Percentiles rank a stretch among this genome's conserved stretches.
Evolutionary conservation across 202 grass and related monocot species (phyloP).

Genomic region (Elaeis oleifera): DNA sequence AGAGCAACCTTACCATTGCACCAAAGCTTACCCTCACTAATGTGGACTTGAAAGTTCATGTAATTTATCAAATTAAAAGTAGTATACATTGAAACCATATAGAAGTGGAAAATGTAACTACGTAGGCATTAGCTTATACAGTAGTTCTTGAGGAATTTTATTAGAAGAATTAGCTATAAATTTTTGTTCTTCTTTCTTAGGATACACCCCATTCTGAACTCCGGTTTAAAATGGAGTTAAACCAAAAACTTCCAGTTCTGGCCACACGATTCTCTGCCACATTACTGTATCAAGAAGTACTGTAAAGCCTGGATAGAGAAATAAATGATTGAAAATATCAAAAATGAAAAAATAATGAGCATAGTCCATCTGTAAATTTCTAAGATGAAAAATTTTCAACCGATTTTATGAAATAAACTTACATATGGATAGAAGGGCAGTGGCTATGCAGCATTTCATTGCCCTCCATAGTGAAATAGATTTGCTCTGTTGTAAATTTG

Average conservation of each 20-base stretch:
- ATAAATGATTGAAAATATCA: constrained; percentile 9
- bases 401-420: constrained; percentile 20
- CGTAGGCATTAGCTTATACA: too few species aligned
- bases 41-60: too few species aligned
- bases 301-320: constrained; percentile 46
- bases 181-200: constrained; percentile 19
- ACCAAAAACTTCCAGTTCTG: constrained; percentile 98
- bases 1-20: too few species aligned
- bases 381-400: too few species aligned
- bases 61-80: too few species aligned
- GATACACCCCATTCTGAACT: constrained; percentile 99
- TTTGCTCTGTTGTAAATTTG: constrained; percentile 46
- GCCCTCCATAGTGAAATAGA: constrained; percentile 63
- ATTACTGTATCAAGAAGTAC: constrained; percentile 70
- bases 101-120: too few species aligned
- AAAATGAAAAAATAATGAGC: too few species aligned
- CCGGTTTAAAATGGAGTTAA: constrained; percentile 87
- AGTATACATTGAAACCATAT: too few species aligned
- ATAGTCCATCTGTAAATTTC: too few species aligned
- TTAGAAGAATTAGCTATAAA: too few species aligned
- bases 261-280: constrained; percentile 85
- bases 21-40: too few species aligned
- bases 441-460: constrained; percentile 56
- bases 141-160: too few species aligned
- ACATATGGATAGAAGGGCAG: constrained; percentile 58